Evolutionary conservation across 2,329 filamentous ascomycete genomes (phyloP).

Genomic region (Pseudogymnoascus sp.): DNA sequence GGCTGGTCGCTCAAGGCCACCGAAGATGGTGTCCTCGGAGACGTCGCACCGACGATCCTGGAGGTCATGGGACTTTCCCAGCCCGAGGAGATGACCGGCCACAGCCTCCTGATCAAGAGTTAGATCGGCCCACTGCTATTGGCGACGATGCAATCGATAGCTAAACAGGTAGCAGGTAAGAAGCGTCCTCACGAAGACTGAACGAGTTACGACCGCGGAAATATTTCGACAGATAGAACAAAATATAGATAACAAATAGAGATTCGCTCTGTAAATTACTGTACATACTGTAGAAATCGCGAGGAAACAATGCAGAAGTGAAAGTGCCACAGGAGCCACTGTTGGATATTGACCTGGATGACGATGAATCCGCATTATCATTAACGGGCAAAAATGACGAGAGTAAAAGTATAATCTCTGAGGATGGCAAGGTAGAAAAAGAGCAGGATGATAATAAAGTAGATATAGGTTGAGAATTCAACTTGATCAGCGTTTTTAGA

Average conservation of each 20-base stretch:
- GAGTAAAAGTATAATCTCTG: not conserved
- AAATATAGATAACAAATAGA: not conserved
- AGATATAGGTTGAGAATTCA: not conserved
- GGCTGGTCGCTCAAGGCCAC: constrained; percentile 79
- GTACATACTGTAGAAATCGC: not conserved
- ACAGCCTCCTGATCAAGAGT: constrained; percentile 70
- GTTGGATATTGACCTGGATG: not conserved
- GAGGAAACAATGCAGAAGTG: not conserved
- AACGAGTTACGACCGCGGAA: not conserved
- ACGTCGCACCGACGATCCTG: constrained; percentile 91
- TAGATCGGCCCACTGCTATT: constrained; percentile 19
- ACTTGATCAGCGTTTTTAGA: not conserved
- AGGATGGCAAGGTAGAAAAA: not conserved
- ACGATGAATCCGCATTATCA: not conserved
- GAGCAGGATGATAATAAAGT: not conserved
- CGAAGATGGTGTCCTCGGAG: constrained; percentile 77
- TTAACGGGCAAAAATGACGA: not conserved
- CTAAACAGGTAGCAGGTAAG: constrained; percentile 19
- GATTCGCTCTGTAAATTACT: not conserved
- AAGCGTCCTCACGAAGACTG: constrained; percentile 25
- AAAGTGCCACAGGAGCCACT: not conserved
- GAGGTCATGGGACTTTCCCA: constrained; percentile 84
- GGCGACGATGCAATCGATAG: not conserved
- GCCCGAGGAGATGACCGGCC: constrained; percentile 86
- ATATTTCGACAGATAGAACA: not conserved